Conservation (phyloP, 768 basidiomycete species). For the Mycena venus region DNA sequence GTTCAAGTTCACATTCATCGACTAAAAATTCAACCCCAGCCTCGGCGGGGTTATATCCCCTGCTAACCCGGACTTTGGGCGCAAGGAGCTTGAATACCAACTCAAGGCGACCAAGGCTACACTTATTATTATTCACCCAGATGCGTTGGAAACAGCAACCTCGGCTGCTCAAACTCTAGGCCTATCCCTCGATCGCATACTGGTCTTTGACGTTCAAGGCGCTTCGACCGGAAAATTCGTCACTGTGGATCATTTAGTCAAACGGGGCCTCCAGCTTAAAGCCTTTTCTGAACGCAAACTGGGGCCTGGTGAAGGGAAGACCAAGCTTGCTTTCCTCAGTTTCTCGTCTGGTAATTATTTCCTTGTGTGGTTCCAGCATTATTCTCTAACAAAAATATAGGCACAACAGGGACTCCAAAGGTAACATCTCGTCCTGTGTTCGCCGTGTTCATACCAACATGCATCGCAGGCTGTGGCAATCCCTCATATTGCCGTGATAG, state of each 20-base stretch:
- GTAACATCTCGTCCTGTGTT: conserved; percentile 42
- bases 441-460: not conserved
- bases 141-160: conserved; percentile 56
- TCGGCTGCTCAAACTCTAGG: conserved; percentile 54
- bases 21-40: conserved; percentile 41
- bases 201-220: conserved; percentile 54
- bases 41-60: conserved; percentile 43
- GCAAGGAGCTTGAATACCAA: conserved; percentile 69
- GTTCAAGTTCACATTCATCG: not conserved
- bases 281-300: conserved; percentile 63
- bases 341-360: conserved; percentile 71
- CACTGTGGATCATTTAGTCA: conserved; percentile 62
- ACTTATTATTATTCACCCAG: conserved; percentile 62
- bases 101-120: conserved; percentile 62
- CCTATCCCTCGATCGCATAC: conserved; percentile 56
- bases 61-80: conserved; percentile 73
- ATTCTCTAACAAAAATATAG: conserved; percentile 34
- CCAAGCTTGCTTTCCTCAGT: conserved; percentile 77
- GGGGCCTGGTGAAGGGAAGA: conserved; percentile 71
- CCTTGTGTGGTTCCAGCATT: not conserved
- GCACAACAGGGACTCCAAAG: conserved; percentile 83
- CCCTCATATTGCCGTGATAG: conserved; percentile 69
- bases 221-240: conserved; percentile 32
- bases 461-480: conserved; percentile 67
- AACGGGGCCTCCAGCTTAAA: conserved; percentile 57